Base-by-base conservation (phyloP, 192 early-diverging fungal genomes). In the Entomortierella beljakovae region DNA sequence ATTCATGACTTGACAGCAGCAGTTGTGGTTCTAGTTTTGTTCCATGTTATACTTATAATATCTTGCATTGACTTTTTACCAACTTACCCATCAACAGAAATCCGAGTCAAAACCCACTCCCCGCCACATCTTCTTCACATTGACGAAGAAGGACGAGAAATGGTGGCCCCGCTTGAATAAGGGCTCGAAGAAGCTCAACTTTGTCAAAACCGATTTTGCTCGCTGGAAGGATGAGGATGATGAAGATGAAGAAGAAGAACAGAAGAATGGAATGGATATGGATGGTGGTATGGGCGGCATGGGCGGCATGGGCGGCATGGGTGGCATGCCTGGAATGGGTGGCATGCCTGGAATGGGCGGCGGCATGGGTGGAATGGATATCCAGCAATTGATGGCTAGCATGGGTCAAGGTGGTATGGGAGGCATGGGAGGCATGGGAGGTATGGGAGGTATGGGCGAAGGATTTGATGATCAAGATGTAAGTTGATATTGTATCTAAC, bases 171-270 rank as follows among this genome's bases (percentile, higher is more conserved):
- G 94, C 57, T 84, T 98, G 73, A 87, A 85, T 58, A 90, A 95
- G 85, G 88, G 84, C 18, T 76, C 64, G 32, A 71, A 92, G 84
- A 68, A 91, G 82, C 77, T 82, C 56, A 86, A 88, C 79, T 98
- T 87, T 57, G 65, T 98, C 57, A 96, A 96, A 87, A 94, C 94
- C 8, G 96, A 98, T 74, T 98, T 98, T 79, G 68, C 87, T 51
- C 90, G 83, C 70, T 98, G 95, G 94, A 92, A 87, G 83, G 96
- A 97, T 79, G 94, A 95, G 72, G 94, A 97, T 79, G 96, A 98
- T n/a, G 92, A 94, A 28, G 96, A 95, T 32, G 84, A 72, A 6
- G 85, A 81, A 3, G 56, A 63, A 8, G 83, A 80, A 26, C 51
- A 35, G 29, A 81, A 42, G 20, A 72, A 79, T 20, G 58, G 69